phyloP scores from a whole-genome alignment of 176 grass and related monocot species.

The Phyllostachys edulis region DNA sequence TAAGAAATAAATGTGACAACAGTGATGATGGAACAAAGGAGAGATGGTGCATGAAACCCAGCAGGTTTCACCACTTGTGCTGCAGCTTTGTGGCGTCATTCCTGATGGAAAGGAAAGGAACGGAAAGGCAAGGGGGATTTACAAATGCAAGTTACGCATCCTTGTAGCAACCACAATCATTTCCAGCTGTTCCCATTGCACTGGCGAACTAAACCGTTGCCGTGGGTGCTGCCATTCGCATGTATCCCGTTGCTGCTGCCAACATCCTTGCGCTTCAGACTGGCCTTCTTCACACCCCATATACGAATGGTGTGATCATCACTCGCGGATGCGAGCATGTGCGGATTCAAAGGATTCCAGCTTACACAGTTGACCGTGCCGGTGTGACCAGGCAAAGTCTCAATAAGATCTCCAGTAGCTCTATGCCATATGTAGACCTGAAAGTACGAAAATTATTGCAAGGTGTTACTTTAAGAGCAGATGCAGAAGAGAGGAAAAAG shows the following conservation, averaged over 20 bases:
- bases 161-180: slow-evolving; percentile 38
- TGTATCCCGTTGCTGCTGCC: slow-evolving; percentile 58
- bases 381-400: slow-evolving; percentile 73
- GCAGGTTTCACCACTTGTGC: slow-evolving; percentile 38
- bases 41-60: slow-evolving; percentile 47
- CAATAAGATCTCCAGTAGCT: slow-evolving; percentile 62
- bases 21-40: slow-evolving; percentile 37
- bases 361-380: slow-evolving; percentile 87
- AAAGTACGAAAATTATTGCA: slow-evolving; percentile 13
- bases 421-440: slow-evolving; percentile 97
- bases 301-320: slow-evolving; percentile 81
- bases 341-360: slow-evolving; percentile 83
- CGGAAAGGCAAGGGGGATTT: slow-evolving; percentile 38
- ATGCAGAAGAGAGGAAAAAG: neutral
- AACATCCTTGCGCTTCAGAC: slow-evolving; percentile 57
- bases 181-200: slow-evolving; percentile 75
- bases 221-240: too few species aligned
- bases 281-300: slow-evolving; percentile 66
- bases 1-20: slow-evolving; percentile 65
- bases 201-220: slow-evolving; percentile 49
- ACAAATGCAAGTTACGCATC: slow-evolving; percentile 44
- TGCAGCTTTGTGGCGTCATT: slow-evolving; percentile 44
- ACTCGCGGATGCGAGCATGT: slow-evolving; percentile 86
- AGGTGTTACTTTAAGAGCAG: neutral
- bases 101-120: slow-evolving; percentile 39